These are phyloP conservation scores for Alternaria gaisen DNA, from an alignment of 2,329 filamentous ascomycete genomes.

Conservation along the genomic window DNA sequence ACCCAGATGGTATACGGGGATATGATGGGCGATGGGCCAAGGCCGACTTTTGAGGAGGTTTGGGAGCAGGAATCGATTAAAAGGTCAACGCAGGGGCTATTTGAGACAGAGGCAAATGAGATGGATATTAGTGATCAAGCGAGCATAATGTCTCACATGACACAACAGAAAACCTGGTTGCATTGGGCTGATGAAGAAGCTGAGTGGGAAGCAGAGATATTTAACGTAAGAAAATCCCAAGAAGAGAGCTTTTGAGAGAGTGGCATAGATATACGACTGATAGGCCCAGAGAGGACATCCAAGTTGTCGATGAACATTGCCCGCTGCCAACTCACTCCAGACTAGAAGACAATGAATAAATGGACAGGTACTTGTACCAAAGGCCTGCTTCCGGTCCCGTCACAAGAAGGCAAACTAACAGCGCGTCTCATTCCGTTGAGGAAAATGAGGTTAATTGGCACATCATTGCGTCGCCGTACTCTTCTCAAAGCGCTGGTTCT, in stretches of 20 bases:
- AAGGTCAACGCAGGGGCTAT: too few species aligned
- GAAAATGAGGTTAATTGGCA: background rate
- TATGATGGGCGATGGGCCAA: background rate
- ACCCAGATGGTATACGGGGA: constrained; percentile 8
- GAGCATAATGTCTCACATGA: background rate
- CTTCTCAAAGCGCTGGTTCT: background rate
- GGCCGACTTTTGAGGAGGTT: constrained; percentile 6
- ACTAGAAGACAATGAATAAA: background rate
- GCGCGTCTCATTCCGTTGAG: background rate
- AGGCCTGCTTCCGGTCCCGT: background rate
- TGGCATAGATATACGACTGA: background rate
- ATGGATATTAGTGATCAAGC: background rate
- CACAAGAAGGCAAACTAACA: background rate
- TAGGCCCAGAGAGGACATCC: background rate
- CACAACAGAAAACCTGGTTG: background rate
- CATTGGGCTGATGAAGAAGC: background rate
- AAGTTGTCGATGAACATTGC: background rate
- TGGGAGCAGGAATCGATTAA: constrained; percentile 10
- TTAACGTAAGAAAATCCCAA: background rate
- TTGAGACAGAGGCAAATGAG: background rate
- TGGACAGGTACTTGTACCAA: background rate
- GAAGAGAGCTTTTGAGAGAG: background rate
- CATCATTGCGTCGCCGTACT: background rate
- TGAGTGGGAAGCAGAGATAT: too few species aligned
- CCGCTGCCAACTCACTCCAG: background rate